These are phyloP conservation scores for Plectosphaerella plurivora DNA, from an alignment of 2,329 filamentous ascomycete genomes.

Conservation along the genomic window DNA sequence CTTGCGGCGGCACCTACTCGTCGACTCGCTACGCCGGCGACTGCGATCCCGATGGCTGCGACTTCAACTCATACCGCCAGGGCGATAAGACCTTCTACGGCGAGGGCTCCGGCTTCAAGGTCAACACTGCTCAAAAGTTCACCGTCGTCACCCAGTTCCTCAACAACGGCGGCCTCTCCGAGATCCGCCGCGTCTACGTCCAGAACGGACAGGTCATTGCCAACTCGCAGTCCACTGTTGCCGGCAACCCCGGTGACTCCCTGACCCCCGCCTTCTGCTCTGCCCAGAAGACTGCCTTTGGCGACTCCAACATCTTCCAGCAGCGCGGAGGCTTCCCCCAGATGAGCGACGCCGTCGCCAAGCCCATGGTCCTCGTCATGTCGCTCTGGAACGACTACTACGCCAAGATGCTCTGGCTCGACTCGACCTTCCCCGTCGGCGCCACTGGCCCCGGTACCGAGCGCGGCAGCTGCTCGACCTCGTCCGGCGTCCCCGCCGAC, in stretches of 20 bases:
- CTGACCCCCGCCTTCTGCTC: conserved; percentile 57
- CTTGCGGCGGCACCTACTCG: conserved; percentile 50
- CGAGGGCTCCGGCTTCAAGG: conserved; percentile 40
- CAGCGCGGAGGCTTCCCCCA: conserved; percentile 51
- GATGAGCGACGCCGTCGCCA: conserved; percentile 44
- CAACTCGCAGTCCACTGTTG: conserved; percentile 41
- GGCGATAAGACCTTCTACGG: conserved; percentile 63
- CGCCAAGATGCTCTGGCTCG: conserved; percentile 56
- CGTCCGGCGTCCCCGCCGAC: conserved; percentile 45
- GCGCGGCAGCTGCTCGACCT: conserved; percentile 50
- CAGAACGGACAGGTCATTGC: conserved; percentile 56
- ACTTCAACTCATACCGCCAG: conserved; percentile 66
- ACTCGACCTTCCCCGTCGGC: conserved; percentile 57
- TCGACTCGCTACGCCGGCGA: conserved; percentile 53
- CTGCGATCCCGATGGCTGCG: conserved; percentile 67
- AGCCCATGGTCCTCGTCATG: conserved; percentile 44
- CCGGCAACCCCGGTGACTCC: conserved; percentile 33
- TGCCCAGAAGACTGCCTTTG: conserved; percentile 53
- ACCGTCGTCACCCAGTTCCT: conserved; percentile 66
- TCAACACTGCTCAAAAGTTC: conserved; percentile 56
- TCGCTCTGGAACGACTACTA: conserved; percentile 55
- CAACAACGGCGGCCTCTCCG: conserved; percentile 38
- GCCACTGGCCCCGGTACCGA: conserved; percentile 39
- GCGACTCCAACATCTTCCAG: conserved; percentile 48
- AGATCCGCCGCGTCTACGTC: conserved; percentile 63